Percentiles rank a stretch among this genome's conserved stretches.
Evolutionary conservation across 352 stramenopile genomes (phyloP).

Genomic region (Globisporangium cederbergense): DNA sequence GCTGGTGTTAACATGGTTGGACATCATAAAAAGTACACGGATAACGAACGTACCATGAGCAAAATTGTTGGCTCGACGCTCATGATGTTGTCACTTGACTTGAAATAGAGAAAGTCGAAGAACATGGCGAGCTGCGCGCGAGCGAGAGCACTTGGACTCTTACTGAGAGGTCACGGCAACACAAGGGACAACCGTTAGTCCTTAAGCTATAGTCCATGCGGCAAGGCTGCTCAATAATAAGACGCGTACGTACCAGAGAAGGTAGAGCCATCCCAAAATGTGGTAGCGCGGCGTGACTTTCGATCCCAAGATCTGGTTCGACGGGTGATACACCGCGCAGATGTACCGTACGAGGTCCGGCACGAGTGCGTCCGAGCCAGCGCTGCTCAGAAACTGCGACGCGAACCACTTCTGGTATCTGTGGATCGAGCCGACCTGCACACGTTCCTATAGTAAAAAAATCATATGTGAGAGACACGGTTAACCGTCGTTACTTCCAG

Average conservation of each 20-base stretch:
- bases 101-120: conserved; percentile 87
- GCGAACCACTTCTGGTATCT: conserved; percentile 88
- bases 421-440: conserved; percentile 70
- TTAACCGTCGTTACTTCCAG: not conserved
- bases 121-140: conserved; percentile 85
- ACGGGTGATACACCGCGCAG: conserved; percentile 80
- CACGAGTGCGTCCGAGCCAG: conserved; percentile 68
- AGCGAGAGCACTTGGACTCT: conserved; percentile 61
- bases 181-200: not conserved
- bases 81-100: conserved; percentile 78
- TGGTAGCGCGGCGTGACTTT: conserved; percentile 87
- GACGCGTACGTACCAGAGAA: conserved; percentile 54
- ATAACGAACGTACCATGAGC: conserved; percentile 54
- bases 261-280: conserved; percentile 83
- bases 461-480: not conserved
- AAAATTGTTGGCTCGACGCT: conserved; percentile 78
- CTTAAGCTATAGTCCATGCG: not conserved
- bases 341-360: conserved; percentile 82
- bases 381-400: conserved; percentile 66
- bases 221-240: not conserved
- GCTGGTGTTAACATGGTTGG: not conserved
- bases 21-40: not conserved
- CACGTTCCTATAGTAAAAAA: conserved; percentile 39
- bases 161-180: conserved; percentile 29
- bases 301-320: conserved; percentile 73